A percentile compares a stretch with the other conserved stretches of the same genome.
Evolutionary conservation across 257 asterid genomes (phyloP).

Genomic region (Jacaranda copaia): DNA sequence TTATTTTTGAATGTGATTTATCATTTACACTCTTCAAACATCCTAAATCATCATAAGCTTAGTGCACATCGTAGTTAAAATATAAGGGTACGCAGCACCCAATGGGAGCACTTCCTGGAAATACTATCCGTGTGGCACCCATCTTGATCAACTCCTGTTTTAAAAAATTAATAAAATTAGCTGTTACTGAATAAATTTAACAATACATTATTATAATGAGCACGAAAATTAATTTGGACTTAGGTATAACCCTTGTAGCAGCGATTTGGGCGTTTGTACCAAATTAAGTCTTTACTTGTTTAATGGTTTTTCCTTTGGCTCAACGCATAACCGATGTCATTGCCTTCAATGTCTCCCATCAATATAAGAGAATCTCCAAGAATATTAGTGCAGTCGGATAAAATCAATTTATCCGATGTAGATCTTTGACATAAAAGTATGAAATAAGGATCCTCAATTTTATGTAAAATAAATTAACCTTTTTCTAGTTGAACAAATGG

Average conservation of each 20-base stretch:
- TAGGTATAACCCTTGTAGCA: constrained; percentile 34
- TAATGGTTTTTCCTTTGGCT: constrained; percentile 31
- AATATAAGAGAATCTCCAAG: constrained; percentile 32
- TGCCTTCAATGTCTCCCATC: constrained; percentile 39
- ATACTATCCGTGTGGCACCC: constrained; percentile 33
- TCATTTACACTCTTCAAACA: background rate
- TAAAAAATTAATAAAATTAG: no score
- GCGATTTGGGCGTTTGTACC: constrained; percentile 5
- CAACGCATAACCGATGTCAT: constrained; percentile 39
- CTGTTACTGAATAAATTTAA: no score
- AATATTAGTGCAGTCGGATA: background rate
- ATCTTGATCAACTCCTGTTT: constrained; percentile 21
- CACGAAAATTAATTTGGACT: no score
- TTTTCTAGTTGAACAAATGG: background rate
- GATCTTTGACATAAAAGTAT: no score
- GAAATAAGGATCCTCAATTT: no score
- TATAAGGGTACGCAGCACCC: constrained; percentile 35
- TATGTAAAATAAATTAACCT: constrained; percentile 10
- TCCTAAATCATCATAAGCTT: background rate
- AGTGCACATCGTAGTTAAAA: background rate
- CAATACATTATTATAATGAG: no score
- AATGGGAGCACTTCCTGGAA: constrained; percentile 26
- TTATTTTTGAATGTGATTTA: background rate
- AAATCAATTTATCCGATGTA: no score
- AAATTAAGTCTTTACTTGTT: constrained; percentile 25